These are phyloP conservation scores for Takashimella tepidaria DNA, from an alignment of 1,284 basidiomycete species.

Conservation along the genomic window DNA sequence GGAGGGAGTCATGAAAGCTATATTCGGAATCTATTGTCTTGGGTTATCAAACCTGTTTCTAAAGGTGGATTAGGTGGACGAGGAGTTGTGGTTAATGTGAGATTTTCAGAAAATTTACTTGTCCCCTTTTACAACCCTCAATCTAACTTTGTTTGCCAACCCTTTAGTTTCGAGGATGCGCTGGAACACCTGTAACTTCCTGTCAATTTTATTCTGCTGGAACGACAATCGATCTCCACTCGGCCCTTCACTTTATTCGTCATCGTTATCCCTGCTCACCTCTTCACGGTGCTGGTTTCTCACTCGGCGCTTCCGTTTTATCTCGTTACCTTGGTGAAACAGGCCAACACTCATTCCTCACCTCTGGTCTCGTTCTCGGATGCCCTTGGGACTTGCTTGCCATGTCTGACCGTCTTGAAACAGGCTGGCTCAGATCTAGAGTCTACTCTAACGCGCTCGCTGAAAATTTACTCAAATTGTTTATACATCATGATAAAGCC, in stretches of 20 bases:
- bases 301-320: conserved; percentile 86
- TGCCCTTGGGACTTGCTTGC: conserved; percentile 52
- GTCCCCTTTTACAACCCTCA: too few relatives aligned
- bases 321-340: conserved; percentile 89
- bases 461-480: conserved; percentile 63
- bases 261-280: conserved; percentile 71
- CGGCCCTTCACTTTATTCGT: conserved; percentile 71
- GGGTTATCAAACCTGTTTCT: conserved; percentile 58
- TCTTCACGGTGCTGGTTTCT: conserved; percentile 84
- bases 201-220: conserved; percentile 74
- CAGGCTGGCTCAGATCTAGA: conserved; percentile 59
- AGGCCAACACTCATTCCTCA: conserved; percentile 67
- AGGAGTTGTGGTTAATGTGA: conserved; percentile 72
- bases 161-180: conserved; percentile 84
- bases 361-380: conserved; percentile 69
- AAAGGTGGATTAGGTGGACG: conserved; percentile 80
- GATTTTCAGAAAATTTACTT: too few relatives aligned
- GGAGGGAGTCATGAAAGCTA: conserved; percentile 88
- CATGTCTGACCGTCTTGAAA: conserved; percentile 53
- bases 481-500: conserved; percentile 57
- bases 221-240: conserved; percentile 78
- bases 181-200: conserved; percentile 66
- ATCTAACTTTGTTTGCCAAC: too few relatives aligned
- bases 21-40: conserved; percentile 70
- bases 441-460: conserved; percentile 82